These are phyloP conservation scores for Aureobasidium zeae DNA, from an alignment of 2,329 filamentous ascomycete genomes.

Conservation along the genomic window DNA sequence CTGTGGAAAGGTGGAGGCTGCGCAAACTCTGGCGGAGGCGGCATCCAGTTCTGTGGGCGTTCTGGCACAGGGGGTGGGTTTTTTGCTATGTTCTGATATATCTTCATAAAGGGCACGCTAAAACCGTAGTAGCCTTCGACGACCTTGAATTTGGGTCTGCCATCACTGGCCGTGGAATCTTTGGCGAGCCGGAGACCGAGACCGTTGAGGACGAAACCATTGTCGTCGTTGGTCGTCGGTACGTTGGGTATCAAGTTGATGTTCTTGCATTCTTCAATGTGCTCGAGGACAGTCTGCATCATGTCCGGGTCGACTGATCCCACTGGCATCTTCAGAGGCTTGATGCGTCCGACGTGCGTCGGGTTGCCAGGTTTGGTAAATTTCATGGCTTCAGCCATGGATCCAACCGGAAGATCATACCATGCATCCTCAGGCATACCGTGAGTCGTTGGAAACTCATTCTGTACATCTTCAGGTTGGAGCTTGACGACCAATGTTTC, in stretches of 20 bases:
- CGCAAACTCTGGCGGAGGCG: constrained; percentile 5
- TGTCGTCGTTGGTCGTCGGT: background rate
- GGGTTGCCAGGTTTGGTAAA: constrained; percentile 6
- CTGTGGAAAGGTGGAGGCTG: constrained; percentile 4
- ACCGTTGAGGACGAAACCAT: constrained; percentile 13
- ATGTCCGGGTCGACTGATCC: constrained; percentile 16
- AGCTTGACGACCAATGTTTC: background rate
- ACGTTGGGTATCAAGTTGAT: constrained; percentile 11
- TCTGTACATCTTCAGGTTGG: background rate
- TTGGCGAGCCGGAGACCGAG: constrained; percentile 15
- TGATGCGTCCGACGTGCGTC: constrained; percentile 1
- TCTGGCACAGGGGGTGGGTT: background rate
- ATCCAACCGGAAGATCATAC: constrained; percentile 16
- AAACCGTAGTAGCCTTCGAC: constrained; percentile 18
- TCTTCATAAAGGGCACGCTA: constrained; percentile 8
- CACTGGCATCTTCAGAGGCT: background rate
- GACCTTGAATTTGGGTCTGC: constrained; percentile 7
- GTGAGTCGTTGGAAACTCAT: constrained; percentile 9
- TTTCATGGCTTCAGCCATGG: constrained; percentile 5
- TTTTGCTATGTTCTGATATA: constrained; percentile 10
- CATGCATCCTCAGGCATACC: constrained; percentile 15
- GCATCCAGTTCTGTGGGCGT: constrained; percentile 1
- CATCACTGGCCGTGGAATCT: background rate
- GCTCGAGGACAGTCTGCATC: constrained; percentile 11
- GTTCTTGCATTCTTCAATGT: constrained; percentile 13